Percentiles rank a stretch among this genome's conserved stretches.
Conservation (phyloP, 2,329 filamentous ascomycete genomes). For the Phoma sp. region DNA sequence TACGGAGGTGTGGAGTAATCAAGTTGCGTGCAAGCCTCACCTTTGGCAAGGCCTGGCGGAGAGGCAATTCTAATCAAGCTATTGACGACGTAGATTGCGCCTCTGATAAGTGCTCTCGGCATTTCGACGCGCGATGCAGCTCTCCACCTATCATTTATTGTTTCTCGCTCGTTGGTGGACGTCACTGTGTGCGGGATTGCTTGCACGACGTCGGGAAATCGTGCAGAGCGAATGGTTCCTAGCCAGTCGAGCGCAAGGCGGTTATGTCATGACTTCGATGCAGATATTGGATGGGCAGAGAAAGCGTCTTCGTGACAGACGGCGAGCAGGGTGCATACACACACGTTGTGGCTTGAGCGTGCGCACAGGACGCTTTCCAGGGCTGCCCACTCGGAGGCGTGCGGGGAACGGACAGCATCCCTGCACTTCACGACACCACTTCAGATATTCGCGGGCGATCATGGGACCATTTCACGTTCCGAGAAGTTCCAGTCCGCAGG, state of each 20-base stretch:
- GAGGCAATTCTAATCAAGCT: slow-evolving; percentile 1
- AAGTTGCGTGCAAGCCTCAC: slow-evolving; percentile 1
- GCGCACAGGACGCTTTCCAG: not conserved
- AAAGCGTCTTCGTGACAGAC: slow-evolving; percentile 1
- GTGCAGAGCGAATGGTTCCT: not conserved
- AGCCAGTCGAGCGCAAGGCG: not conserved
- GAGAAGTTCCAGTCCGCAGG: not conserved
- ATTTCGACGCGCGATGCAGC: not conserved
- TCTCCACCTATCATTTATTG: no score
- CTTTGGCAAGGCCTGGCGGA: not conserved
- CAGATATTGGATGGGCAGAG: not conserved
- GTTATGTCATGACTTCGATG: slow-evolving; percentile 10
- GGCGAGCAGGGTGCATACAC: slow-evolving; percentile 2
- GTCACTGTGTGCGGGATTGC: not conserved
- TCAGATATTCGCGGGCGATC: slow-evolving; percentile 4
- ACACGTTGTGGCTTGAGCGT: slow-evolving; percentile 9
- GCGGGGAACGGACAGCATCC: slow-evolving; percentile 6
- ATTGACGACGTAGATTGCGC: not conserved
- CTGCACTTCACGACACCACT: slow-evolving; percentile 16
- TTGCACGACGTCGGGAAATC: not conserved
- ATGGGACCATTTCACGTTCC: slow-evolving; percentile 11
- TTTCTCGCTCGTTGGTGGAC: not conserved
- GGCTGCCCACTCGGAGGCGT: slow-evolving; percentile 6
- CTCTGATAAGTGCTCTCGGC: not conserved
- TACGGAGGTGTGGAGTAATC: not conserved